phyloP scores from a whole-genome alignment of 1,284 basidiomycete species.

The Ceratobasidium sp. region DNA sequence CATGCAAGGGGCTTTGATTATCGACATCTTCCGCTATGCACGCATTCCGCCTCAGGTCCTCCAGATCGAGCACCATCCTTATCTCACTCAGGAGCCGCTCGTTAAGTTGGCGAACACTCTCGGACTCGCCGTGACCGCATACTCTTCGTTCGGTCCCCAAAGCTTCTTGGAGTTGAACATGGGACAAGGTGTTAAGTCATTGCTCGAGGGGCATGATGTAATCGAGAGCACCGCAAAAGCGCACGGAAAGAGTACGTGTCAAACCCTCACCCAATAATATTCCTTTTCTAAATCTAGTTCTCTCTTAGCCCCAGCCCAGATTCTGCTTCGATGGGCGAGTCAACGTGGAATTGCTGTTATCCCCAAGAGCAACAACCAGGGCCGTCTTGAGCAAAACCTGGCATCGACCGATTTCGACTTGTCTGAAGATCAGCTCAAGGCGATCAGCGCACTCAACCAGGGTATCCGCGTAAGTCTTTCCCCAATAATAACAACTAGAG shows the following conservation, averaged over 20 bases:
- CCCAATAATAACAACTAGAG: slow-evolving; percentile 5
- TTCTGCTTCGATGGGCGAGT: slow-evolving; percentile 81
- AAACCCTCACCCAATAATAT: neutral
- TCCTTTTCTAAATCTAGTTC: neutral
- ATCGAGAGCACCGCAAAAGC: slow-evolving; percentile 62
- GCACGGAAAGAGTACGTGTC: slow-evolving; percentile 67
- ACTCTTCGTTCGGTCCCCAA: slow-evolving; percentile 79
- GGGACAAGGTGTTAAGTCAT: slow-evolving; percentile 59
- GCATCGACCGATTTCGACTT: slow-evolving; percentile 68
- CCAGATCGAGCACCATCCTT: slow-evolving; percentile 82
- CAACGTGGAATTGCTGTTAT: slow-evolving; percentile 81
- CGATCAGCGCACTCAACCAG: slow-evolving; percentile 70
- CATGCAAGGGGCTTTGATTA: slow-evolving; percentile 68
- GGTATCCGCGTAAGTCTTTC: slow-evolving; percentile 64
- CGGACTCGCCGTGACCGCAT: slow-evolving; percentile 77
- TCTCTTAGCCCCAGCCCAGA: slow-evolving; percentile 63
- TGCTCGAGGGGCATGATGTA: slow-evolving; percentile 64
- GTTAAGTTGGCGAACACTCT: slow-evolving; percentile 67
- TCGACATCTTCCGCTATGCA: slow-evolving; percentile 76
- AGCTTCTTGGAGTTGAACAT: slow-evolving; percentile 73
- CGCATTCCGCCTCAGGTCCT: slow-evolving; percentile 75
- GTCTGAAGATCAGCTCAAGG: slow-evolving; percentile 66
- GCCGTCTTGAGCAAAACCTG: slow-evolving; percentile 71
- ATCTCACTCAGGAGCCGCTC: slow-evolving; percentile 74
- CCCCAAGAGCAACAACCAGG: slow-evolving; percentile 72